Evolutionary conservation across 2,329 filamentous ascomycete species (phyloP), one percentile per base, ranked within the genome.

Genomic region (Cladosporium sp.): DNA sequence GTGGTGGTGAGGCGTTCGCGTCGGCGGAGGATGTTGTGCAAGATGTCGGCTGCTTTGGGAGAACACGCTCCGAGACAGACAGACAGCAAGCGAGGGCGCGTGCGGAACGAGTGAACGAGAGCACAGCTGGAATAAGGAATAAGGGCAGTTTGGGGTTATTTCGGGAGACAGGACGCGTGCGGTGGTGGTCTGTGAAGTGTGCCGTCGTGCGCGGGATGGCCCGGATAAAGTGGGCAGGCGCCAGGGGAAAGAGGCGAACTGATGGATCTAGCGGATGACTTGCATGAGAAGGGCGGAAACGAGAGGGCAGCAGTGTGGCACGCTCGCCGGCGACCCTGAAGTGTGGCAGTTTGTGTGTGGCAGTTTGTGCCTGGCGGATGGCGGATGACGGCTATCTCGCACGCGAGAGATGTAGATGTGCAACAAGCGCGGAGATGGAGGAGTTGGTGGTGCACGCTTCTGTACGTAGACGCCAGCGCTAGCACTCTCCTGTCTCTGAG

Each of bases 191-290:
- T 38, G 21, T 41, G 57, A 59, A 30, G 57, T 14, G 32, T 36
- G 18, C 52, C 15, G 10, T n/a, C 2, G 41, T 24, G 41, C 41
- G 11, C 41, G 41, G 41, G 41, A 47, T 10, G 41, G 41, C 8
- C 41, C 41, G 41, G 41, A 38, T 41, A 24, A n/a, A 58, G 55
- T 58, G 59, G 28, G 59, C 41, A 44, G 41, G 18, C 49, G 59
- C 11, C 59, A 49, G 59, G 59, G 59, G 59, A 52, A 52, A 52
- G 47, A 30, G 12, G 2, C 34, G 57, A 21, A 47, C n/a, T 21
- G 8, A n/a, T 51, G 59, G 30, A 36, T 21, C 28, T 64, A 64
- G 61, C 61, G 60, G 44, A 64, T 64, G 49, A 64, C 61, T 64
- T 64, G 61, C 61, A 64, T 62, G 44, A 62, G 32, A 57, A 47